These are phyloP conservation scores for Pestalotiopsis fici DNA, from an alignment of 2,329 filamentous ascomycete genomes.

Conservation along the genomic window DNA sequence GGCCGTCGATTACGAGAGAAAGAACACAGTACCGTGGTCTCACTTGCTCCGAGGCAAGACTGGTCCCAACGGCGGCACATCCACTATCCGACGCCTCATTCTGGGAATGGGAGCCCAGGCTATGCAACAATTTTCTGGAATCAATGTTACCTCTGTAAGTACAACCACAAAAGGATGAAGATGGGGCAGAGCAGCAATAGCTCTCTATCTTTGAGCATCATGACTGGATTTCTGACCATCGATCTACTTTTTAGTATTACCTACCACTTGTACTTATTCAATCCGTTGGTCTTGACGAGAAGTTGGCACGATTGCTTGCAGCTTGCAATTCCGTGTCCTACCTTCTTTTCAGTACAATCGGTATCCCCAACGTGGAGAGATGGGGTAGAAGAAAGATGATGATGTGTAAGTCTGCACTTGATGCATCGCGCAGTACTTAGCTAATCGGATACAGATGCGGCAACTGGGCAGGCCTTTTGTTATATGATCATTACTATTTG, in stretches of 20 bases:
- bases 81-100: conserved; percentile 49
- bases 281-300: conserved; percentile 50
- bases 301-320: conserved; percentile 50
- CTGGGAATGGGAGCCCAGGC: conserved; percentile 52
- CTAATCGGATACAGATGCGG: conserved; percentile 30
- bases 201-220: background rate
- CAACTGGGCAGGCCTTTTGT: conserved; percentile 51
- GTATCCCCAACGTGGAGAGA: conserved; percentile 28
- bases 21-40: conserved; percentile 49
- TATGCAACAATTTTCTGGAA: conserved; percentile 30
- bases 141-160: conserved; percentile 23
- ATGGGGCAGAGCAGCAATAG: too few relatives aligned
- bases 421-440: too few relatives aligned
- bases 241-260: conserved; percentile 6
- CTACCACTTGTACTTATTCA: conserved; percentile 52
- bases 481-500: conserved; percentile 35
- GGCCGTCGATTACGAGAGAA: conserved; percentile 29
- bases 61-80: conserved; percentile 42
- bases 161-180: background rate
- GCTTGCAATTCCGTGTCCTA: conserved; percentile 42
- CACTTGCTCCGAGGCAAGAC: conserved; percentile 49
- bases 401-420: conserved; percentile 39
- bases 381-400: conserved; percentile 58
- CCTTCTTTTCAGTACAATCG: conserved; percentile 26
- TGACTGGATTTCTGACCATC: background rate